Base-by-base conservation (phyloP, 345 rosid species). In the Populus euphratica region DNA sequence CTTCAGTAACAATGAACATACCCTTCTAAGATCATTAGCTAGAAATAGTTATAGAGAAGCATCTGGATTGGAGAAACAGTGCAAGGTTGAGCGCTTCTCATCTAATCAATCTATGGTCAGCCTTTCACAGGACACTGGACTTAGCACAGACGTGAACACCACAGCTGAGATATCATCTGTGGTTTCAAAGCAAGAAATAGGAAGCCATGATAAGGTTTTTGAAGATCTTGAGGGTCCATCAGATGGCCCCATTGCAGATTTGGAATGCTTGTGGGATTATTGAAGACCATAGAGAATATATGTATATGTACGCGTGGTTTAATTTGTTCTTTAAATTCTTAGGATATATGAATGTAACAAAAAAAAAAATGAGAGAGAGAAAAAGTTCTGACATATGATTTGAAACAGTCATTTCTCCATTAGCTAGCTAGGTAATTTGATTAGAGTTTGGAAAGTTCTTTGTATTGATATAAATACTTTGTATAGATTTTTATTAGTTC, bases 101-200 rank as follows among this genome's bases (percentile, higher is more conserved):
- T 90, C 91, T 0, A 88, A 86, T 47, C 94, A 88, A 54, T 86
- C 94, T 0, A 67, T 89, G 84, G 82, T 87, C 17, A 89, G 86
- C 77, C 88, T 56, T 5, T 90, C 94, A 10, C 92, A 88, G 36
- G 94, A 91, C 23, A 91, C 94, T n/a, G 89, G 90, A 39, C 81
- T 86, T 27, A 88, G 94, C 83, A 78, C 91, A 5, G 94, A 90
- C 64, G 70, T 90, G 65, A 90, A 86, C 86, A 82, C 84, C 31
- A 69, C 80, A 1, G 78, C 87, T 0, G 92, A 89, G 83, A 89
- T 86, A 70, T 86, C 92, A 5, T 90, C 90, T 0, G 83, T 79
- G 20, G 76, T 78, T 1, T 84, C 91, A 23, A 82, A 83, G 82
- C 88, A 78, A n/a, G 90, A 83, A 14, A 62, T 79, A 5, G 85